phyloP scores from a whole-genome alignment of 2,329 filamentous ascomycete species.

The Ophiosphaerella narmari region DNA sequence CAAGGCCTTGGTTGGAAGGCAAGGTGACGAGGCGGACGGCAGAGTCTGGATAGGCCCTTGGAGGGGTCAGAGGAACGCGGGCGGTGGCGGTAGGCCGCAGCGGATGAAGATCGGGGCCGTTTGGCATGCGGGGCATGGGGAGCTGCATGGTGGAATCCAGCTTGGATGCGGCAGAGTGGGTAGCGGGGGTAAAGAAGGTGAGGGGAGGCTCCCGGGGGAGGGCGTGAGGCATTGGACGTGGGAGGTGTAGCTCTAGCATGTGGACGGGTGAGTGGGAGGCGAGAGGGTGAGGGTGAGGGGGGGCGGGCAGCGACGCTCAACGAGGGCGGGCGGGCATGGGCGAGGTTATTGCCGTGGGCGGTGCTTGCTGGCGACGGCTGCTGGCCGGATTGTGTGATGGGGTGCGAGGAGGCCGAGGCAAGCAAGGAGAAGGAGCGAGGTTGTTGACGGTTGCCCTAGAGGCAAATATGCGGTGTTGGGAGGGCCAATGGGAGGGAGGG shows the following conservation, averaged over 20 bases:
- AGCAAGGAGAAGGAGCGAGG: constrained; percentile 36
- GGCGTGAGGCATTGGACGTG: constrained; percentile 48
- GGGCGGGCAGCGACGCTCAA: constrained; percentile 13
- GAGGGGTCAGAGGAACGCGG: constrained; percentile 40
- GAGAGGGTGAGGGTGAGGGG: constrained; percentile 11
- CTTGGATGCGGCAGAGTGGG: constrained; percentile 26
- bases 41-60: constrained; percentile 33
- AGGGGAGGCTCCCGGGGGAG: constrained; percentile 41
- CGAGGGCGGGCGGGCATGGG: constrained; percentile 21
- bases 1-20: constrained; percentile 30
- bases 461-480: constrained; percentile 30
- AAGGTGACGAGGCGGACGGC: constrained; percentile 39
- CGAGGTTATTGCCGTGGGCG: constrained; percentile 8
- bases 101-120: constrained; percentile 28
- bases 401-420: constrained; percentile 14
- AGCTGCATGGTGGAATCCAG: constrained; percentile 42
- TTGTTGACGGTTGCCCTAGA: constrained; percentile 30
- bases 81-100: constrained; percentile 23
- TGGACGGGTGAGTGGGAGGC: constrained; percentile 22
- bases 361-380: constrained; percentile 20
- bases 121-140: constrained; percentile 31
- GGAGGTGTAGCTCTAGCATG: constrained; percentile 50
- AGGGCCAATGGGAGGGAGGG: neutral
- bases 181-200: constrained; percentile 37
- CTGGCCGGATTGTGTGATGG: constrained; percentile 28